Conservation (phyloP, 176 grass and related monocot species). For the Aegilops tauschii region DNA sequence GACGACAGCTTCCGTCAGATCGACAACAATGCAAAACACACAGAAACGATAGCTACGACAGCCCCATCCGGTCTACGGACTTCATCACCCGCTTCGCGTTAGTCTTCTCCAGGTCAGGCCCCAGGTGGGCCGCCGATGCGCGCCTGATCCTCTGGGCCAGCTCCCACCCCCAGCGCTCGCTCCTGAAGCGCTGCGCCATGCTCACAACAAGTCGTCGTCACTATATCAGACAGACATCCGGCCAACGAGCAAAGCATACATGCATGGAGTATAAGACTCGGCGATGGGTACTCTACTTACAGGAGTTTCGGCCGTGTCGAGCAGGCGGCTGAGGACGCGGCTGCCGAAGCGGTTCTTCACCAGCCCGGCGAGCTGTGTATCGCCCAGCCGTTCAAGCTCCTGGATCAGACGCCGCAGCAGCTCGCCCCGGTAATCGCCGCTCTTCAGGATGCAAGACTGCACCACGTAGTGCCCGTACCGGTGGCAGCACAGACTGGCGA, state of each 20-base stretch:
- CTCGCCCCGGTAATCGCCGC: too few species aligned
- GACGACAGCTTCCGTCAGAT: neutral
- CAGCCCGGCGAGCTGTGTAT: neutral
- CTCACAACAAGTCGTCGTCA: neutral
- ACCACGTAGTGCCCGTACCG: constrained; percentile 38
- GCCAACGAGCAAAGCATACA: neutral
- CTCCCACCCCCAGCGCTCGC: neutral
- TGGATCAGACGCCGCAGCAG: constrained; percentile 2
- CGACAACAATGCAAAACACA: neutral
- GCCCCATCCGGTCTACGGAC: neutral
- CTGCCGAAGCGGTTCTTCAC: constrained; percentile 21
- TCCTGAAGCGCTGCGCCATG: neutral
- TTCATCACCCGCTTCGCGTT: constrained; percentile 11
- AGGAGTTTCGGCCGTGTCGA: neutral
- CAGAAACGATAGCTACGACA: too few species aligned
- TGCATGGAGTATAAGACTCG: neutral
- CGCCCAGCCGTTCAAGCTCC: neutral
- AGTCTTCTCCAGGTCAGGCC: neutral
- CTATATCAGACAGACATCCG: neutral
- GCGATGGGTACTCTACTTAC: neutral
- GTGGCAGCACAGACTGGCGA: neutral
- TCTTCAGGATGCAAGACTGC: constrained; percentile 18
- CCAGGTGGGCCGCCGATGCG: neutral
- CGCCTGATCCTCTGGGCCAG: constrained; percentile 8
- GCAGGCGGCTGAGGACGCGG: constrained; percentile 28